These are phyloP conservation scores for Diplodia seriata DNA, from an alignment of 2,329 filamentous ascomycete species.

Conservation along the genomic window DNA sequence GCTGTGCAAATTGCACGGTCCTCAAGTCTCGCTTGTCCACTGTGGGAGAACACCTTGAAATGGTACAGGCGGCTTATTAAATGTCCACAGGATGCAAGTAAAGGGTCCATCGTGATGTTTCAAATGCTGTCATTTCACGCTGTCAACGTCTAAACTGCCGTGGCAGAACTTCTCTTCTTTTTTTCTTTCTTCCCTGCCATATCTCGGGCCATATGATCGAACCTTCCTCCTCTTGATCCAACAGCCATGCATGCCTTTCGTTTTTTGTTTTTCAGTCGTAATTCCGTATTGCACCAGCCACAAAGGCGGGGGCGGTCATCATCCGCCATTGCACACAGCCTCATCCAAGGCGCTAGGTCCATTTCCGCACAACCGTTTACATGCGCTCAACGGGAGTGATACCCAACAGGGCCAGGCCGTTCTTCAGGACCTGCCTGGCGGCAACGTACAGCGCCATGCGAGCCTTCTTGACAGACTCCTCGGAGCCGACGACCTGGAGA, in stretches of 20 bases:
- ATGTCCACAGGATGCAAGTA: not conserved
- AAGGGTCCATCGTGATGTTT: not conserved
- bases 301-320: not conserved
- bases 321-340: not conserved
- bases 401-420: conserved; percentile 83
- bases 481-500: conserved; percentile 80
- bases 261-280: not conserved
- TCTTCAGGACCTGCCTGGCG: conserved; percentile 76
- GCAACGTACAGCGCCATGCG: conserved; percentile 80
- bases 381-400: conserved; percentile 75
- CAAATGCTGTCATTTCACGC: conserved; percentile 8
- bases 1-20: too few relatives aligned
- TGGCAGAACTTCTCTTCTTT: not conserved
- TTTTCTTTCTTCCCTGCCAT: not conserved
- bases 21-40: too few relatives aligned
- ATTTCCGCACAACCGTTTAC: conserved; percentile 21
- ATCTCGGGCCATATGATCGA: not conserved
- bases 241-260: not conserved
- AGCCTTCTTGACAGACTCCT: conserved; percentile 72
- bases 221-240: not conserved
- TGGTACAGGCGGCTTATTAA: not conserved
- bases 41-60: too few relatives aligned
- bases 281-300: not conserved
- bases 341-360: not conserved
- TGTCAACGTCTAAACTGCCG: not conserved